A percentile compares a stretch with the other conserved stretches of the same genome.
These are phyloP conservation scores for Oehlia diaphana DNA, from an alignment of 192 early-diverging fungal species.

Conservation along the genomic window DNA sequence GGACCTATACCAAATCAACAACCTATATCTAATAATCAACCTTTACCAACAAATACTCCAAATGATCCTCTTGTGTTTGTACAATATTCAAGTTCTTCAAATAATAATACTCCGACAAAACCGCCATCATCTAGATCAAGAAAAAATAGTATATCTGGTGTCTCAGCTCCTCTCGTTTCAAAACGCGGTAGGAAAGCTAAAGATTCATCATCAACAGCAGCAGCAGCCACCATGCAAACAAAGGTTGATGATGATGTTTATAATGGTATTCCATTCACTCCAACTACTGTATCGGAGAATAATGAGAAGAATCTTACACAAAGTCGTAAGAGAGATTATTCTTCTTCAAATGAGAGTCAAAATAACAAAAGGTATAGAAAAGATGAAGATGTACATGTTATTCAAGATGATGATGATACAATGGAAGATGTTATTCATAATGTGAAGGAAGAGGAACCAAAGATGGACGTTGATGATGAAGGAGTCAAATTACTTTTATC, in stretches of 20 bases:
- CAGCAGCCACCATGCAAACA: background rate
- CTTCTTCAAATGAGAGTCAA: background rate
- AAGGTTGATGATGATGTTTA: background rate
- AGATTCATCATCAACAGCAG: background rate
- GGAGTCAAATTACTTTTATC: background rate
- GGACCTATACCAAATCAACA: constrained; percentile 12
- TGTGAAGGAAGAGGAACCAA: background rate
- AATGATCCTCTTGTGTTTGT: constrained; percentile 4
- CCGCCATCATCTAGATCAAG: background rate
- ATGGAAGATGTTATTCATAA: background rate
- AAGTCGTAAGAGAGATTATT: background rate
- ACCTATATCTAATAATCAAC: background rate
- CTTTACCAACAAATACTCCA: background rate
- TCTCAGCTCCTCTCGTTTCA: background rate
- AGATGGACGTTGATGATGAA: background rate
- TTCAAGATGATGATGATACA: background rate
- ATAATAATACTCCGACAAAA: background rate
- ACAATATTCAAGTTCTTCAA: background rate
- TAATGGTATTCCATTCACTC: background rate
- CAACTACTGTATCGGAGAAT: background rate
- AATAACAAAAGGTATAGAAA: background rate
- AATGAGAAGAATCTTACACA: background rate
- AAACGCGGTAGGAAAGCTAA: constrained; percentile 15
- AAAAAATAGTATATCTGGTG: constrained; percentile 6
- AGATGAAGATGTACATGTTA: background rate